phyloP scores from a whole-genome alignment of 2,329 filamentous ascomycete genomes.

The Fusarium staphyleae region DNA sequence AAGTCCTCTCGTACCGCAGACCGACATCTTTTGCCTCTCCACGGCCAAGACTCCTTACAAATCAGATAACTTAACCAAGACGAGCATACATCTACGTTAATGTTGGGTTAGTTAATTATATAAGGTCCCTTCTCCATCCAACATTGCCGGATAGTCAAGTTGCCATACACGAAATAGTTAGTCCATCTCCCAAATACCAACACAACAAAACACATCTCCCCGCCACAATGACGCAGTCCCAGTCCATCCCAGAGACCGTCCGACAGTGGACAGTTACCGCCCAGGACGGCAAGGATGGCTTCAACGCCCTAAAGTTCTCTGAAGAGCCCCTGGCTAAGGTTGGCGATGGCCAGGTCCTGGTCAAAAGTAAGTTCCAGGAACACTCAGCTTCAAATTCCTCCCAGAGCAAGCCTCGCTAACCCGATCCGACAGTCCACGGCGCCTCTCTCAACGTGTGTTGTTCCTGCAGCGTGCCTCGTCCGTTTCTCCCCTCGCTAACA shows the following conservation, averaged over 20 bases:
- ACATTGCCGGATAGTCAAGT: neutral
- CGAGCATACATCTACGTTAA: too few relatives aligned
- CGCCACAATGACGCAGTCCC: slow-evolving; percentile 36
- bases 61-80: too few relatives aligned
- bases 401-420: slow-evolving; percentile 8
- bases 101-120: too few relatives aligned
- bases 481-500: slow-evolving; percentile 4
- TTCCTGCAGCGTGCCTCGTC: neutral
- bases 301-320: slow-evolving; percentile 65
- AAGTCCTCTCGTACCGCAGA: neutral
- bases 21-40: neutral
- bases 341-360: slow-evolving; percentile 75
- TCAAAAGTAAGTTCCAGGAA: slow-evolving; percentile 56
- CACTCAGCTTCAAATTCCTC: neutral
- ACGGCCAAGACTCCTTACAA: slow-evolving; percentile 21
- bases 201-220: neutral
- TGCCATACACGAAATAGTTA: too few relatives aligned
- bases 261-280: slow-evolving; percentile 63
- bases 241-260: slow-evolving; percentile 51
- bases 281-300: slow-evolving; percentile 53
- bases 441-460: slow-evolving; percentile 58
- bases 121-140: too few relatives aligned
- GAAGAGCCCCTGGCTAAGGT: slow-evolving; percentile 65
- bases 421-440: slow-evolving; percentile 49
- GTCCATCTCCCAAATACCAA: neutral